Evolutionary conservation across 805 yeast genomes (phyloP), one percentile per base, ranked within the genome.

Genomic region (Ogataea salicorniae): DNA sequence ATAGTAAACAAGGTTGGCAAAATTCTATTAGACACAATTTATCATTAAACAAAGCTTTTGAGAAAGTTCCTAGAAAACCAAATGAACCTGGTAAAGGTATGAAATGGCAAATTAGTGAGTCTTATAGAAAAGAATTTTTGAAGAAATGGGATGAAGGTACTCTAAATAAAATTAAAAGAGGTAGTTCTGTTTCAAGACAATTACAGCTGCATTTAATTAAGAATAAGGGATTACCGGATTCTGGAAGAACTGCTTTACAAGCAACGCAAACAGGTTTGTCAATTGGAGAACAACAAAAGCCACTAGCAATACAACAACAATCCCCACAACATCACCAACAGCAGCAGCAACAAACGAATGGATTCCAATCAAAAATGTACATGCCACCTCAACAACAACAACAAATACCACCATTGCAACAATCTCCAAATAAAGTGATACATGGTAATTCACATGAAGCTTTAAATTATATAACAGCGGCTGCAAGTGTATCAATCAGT

Each of bases 1-100:
- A 81, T 67, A 83, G 94, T 22, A 91, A 87, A 66, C 84, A 96
- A 8, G 99, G 99, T 35, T 94, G 99, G 99, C 99, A 94, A 70
- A 94, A 94, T 69, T 90, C 97, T 6, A 92, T 94, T 56, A 82
- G 99, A 57, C 99, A 94, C 68, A 94, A 94, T 64, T 71, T 94
- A 46, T 90, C 97, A 2, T 73, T 94, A 50, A 94, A 94, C 68
- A 94, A 92, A 71, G 98, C 99, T 15, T 94, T 94, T 70, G 98
- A 92, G 61, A 94, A 94, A 69, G 97, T 92, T 20, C 97, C 98
- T 37, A 77, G 99, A 60, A 80, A 87, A 62, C 91, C 96, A 31
- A 85, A 89, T 65, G 98, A 94, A 69, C 97, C 98, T 0, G 99
- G 99, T 16, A 94, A 94, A 67, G 98, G 99, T 54, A 92, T 94